Conservation (phyloP, 164 flowering plant species). For the Tetrastigma voinierianum region DNA sequence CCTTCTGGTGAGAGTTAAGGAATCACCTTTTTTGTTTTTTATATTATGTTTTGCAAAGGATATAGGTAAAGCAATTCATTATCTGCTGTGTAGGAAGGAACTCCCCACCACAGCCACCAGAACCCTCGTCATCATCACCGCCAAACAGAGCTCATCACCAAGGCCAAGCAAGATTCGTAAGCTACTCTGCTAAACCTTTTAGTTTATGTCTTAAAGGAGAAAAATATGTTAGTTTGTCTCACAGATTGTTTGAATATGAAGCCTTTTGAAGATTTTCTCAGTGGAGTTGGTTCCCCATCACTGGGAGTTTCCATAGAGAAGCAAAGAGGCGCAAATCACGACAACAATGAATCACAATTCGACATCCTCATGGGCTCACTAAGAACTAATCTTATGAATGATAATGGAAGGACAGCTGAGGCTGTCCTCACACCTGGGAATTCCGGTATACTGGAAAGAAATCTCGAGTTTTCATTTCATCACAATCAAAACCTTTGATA, state of each 20-base stretch:
- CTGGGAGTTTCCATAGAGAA: conserved; percentile 43
- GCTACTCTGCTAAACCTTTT: conserved; percentile 13
- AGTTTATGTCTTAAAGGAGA: neutral
- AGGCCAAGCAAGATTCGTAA: conserved; percentile 42
- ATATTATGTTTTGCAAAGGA: neutral
- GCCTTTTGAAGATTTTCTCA: conserved; percentile 54
- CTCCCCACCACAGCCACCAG: conserved; percentile 48
- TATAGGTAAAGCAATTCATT: neutral
- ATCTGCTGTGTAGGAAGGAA: conserved; percentile 35
- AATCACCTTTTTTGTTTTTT: neutral
- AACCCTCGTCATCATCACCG: conserved; percentile 52
- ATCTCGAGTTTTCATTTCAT: too few relatives aligned
- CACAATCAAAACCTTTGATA: neutral
- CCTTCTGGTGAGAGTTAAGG: conserved; percentile 49
- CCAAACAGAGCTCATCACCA: conserved; percentile 19
- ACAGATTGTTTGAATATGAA: conserved; percentile 27
- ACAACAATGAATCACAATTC: neutral
- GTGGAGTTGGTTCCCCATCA: conserved; percentile 42
- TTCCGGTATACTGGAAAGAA: conserved; percentile 39
- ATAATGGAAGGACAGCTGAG: conserved; percentile 16
- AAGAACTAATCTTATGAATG: conserved; percentile 12
- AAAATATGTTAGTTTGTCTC: neutral
- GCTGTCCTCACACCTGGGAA: conserved; percentile 47
- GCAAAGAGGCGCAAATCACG: conserved; percentile 25
- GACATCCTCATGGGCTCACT: neutral